Evolutionary conservation across 371 early-diverging fungal genomes (phyloP).

Genomic region (Rhizopus delemar): DNA sequence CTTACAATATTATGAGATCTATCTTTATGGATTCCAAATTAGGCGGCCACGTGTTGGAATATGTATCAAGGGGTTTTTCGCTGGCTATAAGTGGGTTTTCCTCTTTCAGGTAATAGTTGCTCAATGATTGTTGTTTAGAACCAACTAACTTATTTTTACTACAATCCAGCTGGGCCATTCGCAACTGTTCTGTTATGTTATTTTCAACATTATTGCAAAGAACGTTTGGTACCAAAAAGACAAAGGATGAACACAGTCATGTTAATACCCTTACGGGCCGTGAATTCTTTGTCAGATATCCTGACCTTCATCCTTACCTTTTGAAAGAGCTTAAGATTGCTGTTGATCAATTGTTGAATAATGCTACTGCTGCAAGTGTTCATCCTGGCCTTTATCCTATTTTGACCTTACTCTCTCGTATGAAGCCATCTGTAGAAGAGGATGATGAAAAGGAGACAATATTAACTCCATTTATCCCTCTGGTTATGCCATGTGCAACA

Average conservation of each 20-base stretch:
- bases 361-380: slow-evolving; percentile 49
- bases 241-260: slow-evolving; percentile 67
- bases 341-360: slow-evolving; percentile 58
- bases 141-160: neutral
- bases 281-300: slow-evolving; percentile 89
- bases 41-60: slow-evolving; percentile 70
- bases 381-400: slow-evolving; percentile 81
- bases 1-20: slow-evolving; percentile 83
- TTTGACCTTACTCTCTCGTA: slow-evolving; percentile 71
- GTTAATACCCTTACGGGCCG: slow-evolving; percentile 83
- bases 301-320: slow-evolving; percentile 76
- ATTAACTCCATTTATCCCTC: slow-evolving; percentile 68
- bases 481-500: slow-evolving; percentile 74
- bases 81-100: slow-evolving; percentile 80
- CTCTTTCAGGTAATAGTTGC: slow-evolving; percentile 55
- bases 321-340: slow-evolving; percentile 69
- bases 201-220: slow-evolving; percentile 84
- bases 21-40: slow-evolving; percentile 83
- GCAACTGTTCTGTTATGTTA: slow-evolving; percentile 93
- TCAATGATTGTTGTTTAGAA: neutral
- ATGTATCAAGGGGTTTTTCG: slow-evolving; percentile 73
- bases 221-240: slow-evolving; percentile 81
- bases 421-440: slow-evolving; percentile 73
- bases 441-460: slow-evolving; percentile 42
- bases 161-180: slow-evolving; percentile 78